These are phyloP conservation scores for Ottelia alismoides DNA, from an alignment of 106 monocot genomes.

Conservation along the genomic window DNA sequence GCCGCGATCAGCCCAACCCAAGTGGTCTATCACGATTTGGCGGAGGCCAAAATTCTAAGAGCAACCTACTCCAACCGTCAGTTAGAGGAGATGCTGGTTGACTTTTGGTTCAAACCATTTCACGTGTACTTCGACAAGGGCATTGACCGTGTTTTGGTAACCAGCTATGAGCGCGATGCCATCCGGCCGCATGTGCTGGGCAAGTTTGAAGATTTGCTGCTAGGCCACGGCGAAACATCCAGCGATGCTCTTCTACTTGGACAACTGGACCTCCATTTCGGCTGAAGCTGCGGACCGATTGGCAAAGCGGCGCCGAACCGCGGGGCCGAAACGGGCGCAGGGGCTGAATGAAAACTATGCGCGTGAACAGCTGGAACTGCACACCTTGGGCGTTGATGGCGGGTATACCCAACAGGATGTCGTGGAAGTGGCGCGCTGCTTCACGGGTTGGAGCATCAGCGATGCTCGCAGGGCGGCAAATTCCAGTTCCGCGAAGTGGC, in stretches of 20 bases:
- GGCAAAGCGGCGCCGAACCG: neutral
- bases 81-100: neutral
- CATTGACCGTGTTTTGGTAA: neutral
- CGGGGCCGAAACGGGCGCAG: neutral
- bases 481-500: neutral
- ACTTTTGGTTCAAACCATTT: neutral
- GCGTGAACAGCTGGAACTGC: neutral
- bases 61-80: neutral
- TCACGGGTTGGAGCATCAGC: neutral
- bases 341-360: neutral
- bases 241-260: neutral
- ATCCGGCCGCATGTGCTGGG: neutral
- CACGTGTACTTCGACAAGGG: neutral
- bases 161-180: neutral
- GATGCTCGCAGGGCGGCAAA: neutral
- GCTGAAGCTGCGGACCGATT: too few relatives aligned
- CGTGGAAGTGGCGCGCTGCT: neutral
- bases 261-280: too few relatives aligned
- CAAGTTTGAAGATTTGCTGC: neutral
- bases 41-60: neutral
- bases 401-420: neutral
- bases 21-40: too few relatives aligned
- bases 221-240: neutral
- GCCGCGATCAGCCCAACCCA: too few relatives aligned
- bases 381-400: neutral